phyloP scores from a whole-genome alignment of 192 early-diverging fungal genomes.

The Podila minutissima region DNA sequence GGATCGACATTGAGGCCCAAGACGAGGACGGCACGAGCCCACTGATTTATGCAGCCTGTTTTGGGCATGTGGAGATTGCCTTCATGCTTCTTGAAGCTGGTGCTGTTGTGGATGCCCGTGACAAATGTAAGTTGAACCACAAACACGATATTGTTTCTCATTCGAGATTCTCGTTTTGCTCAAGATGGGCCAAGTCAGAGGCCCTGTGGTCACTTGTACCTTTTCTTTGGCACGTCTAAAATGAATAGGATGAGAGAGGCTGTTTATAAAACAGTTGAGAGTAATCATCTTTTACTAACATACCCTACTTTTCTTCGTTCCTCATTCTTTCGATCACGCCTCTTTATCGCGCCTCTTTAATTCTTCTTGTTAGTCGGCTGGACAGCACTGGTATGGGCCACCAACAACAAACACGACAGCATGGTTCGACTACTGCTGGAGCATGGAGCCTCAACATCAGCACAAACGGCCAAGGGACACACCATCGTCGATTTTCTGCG shows the following conservation, averaged over 20 bases:
- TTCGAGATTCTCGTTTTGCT: conserved; percentile 5
- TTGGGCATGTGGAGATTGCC: conserved; percentile 80
- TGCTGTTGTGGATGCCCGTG: conserved; percentile 78
- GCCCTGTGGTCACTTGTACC: background rate
- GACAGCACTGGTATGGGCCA: conserved; percentile 95
- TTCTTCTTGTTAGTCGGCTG: conserved; percentile 68
- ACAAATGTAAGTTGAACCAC: conserved; percentile 70
- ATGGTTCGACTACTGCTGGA: conserved; percentile 81
- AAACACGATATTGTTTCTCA: background rate
- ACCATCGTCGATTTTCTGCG: conserved; percentile 78
- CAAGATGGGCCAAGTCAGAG: background rate
- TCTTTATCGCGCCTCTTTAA: background rate
- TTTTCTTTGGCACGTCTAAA: background rate
- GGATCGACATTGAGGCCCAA: conserved; percentile 77
- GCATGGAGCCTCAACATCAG: conserved; percentile 74
- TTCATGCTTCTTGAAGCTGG: conserved; percentile 75
- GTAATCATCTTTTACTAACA: too few species aligned
- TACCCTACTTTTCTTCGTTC: background rate
- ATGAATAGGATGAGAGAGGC: too few species aligned
- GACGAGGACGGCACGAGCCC: conserved; percentile 91
- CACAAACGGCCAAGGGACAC: conserved; percentile 73
- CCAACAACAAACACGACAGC: conserved; percentile 79
- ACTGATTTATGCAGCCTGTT: conserved; percentile 89
- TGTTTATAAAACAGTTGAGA: too few species aligned
- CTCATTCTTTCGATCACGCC: background rate